Evolutionary conservation across 768 basidiomycete species (phyloP), one percentile per base, ranked within the genome.

Genomic region (Rhodocollybia butyracea): DNA sequence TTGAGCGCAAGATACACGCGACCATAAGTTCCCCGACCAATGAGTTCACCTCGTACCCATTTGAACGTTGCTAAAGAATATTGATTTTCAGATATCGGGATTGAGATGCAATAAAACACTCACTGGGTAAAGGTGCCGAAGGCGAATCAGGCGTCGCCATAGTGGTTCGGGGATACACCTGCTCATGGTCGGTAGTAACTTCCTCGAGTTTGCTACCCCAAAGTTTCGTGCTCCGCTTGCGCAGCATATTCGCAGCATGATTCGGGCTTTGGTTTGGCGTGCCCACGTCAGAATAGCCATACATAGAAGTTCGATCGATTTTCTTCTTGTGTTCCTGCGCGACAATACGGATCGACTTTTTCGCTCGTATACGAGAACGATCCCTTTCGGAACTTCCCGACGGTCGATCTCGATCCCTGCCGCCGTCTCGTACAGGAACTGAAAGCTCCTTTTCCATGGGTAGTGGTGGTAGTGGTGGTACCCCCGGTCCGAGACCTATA

Each of bases 31-130:
- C 97, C 97, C 66, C 91, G 93, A 30, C 97, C 97, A 59, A 99
- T 98, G 34, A 98, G 79, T 71, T 98, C 94, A 51, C 97, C 97
- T 63, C 96, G 89, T 36, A 98, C 91, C 97, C 97, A 98, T 67
- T 95, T 96, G 77, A 98, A 94, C 40, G 94, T 94, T 24, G 85
- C 91, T 64, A 15, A 64, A 52, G 59, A 61, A 19, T 64, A 69
- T 47, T 73, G 58, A 55, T 53, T 29, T 40, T 24, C 27, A 54
- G 50, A 32, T 27, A 26, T 15, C 22, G 38, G 17, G 39, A 19
- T 46, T 29, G 53, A 54, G 34, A 24, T 48, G 56, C 19, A 47
- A 46, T 51, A 52, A 54, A 61, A 55, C 46, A 80, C 89, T 65
- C 69, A 94, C 90, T 87, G 22, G 86, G 79, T 38, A 82, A 81